Percentiles rank a stretch among this genome's conserved stretches.
Conservation (phyloP, 2,329 filamentous ascomycete genomes). For the Penicillium brevicompactum region DNA sequence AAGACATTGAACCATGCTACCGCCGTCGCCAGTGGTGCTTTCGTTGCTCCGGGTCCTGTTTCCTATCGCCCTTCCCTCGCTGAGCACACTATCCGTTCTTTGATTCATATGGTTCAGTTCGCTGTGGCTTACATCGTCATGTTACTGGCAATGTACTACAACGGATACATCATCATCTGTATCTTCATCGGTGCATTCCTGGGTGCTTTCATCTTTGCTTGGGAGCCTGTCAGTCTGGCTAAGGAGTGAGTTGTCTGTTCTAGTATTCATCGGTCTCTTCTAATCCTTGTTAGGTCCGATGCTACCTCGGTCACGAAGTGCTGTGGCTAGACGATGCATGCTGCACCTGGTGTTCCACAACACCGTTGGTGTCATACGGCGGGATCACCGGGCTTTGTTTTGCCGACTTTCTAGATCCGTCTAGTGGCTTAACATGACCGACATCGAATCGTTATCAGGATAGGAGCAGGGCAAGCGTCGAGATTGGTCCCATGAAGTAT, state of each 20-base stretch:
- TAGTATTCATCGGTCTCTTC: background rate
- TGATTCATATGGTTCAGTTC: conserved; percentile 72
- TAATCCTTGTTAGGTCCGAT: background rate
- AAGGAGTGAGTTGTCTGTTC: conserved; percentile 2
- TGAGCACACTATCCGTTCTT: conserved; percentile 68
- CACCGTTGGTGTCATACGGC: background rate
- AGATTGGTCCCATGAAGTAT: no score
- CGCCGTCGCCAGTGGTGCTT: background rate
- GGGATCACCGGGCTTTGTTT: background rate
- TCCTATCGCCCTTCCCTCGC: conserved; percentile 59
- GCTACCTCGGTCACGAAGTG: background rate
- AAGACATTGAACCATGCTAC: background rate
- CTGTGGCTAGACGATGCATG: background rate
- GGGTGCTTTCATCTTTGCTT: conserved; percentile 73
- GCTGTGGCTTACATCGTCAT: conserved; percentile 78
- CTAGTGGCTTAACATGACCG: no score
- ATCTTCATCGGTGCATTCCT: conserved; percentile 77
- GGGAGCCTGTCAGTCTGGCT: conserved; percentile 53
- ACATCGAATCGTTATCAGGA: no score
- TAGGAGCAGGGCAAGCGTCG: no score
- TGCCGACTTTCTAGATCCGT: no score
- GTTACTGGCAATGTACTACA: conserved; percentile 67
- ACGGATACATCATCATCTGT: conserved; percentile 76
- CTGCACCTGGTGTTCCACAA: background rate
- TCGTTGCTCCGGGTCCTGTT: background rate